Percentiles rank a stretch among this genome's conserved stretches.
Conservation (phyloP, 2,329 filamentous ascomycete genomes). For the Paracamarosporium sp. region DNA sequence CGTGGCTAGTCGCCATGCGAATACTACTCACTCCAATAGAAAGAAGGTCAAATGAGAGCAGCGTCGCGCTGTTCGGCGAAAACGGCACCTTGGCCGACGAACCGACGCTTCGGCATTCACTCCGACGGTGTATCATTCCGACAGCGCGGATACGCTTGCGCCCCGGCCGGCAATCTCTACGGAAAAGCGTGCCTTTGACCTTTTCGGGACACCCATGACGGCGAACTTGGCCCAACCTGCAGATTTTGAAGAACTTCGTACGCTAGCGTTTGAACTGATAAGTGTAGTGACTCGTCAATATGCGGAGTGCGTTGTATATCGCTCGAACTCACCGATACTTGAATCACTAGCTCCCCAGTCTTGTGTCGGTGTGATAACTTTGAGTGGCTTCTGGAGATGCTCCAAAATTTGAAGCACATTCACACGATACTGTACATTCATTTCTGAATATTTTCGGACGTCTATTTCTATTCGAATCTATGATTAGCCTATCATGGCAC, state of each 20-base stretch:
- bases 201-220: slow-evolving; percentile 8
- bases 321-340: neutral
- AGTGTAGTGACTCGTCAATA: slow-evolving; percentile 8
- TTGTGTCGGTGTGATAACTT: neutral
- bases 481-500: slow-evolving; percentile 39
- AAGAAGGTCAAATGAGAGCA: too few species aligned
- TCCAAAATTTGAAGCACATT: neutral
- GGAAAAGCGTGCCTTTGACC: slow-evolving; percentile 10
- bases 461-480: slow-evolving; percentile 12
- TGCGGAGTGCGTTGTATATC: neutral
- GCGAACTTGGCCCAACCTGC: neutral
- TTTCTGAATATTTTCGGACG: too few species aligned
- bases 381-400: neutral
- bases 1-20: neutral
- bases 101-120: neutral
- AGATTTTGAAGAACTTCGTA: slow-evolving; percentile 16
- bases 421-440: neutral
- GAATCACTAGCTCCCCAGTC: neutral
- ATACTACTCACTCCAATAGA: too few species aligned
- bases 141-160: slow-evolving; percentile 6
- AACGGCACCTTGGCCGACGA: neutral
- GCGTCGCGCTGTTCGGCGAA: too few species aligned
- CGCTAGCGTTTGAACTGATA: slow-evolving; percentile 23
- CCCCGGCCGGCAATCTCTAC: slow-evolving; percentile 11
- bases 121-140: neutral